These are phyloP conservation scores for Neltuma alba DNA, from an alignment of 306 rosid species.

Conservation along the genomic window DNA sequence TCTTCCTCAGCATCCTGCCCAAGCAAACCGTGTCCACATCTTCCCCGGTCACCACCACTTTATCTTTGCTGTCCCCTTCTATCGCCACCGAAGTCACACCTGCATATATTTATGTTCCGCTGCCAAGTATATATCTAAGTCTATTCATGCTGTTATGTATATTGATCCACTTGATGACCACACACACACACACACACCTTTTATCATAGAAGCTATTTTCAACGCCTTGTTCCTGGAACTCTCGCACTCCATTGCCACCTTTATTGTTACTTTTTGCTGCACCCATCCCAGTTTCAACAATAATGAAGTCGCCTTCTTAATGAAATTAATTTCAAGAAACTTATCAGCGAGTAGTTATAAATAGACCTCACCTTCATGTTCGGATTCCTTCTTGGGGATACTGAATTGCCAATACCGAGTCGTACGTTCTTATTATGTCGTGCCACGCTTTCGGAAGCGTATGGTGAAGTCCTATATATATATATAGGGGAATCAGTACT, in stretches of 20 bases:
- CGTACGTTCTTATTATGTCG: background rate
- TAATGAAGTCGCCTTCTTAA: background rate
- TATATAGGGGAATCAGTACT: background rate
- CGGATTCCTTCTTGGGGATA: background rate
- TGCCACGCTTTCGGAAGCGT: background rate
- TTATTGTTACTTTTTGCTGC: constrained; percentile 12
- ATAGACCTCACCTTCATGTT: constrained; percentile 3
- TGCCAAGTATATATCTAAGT: too few species aligned
- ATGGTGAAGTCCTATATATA: background rate
- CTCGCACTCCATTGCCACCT: background rate
- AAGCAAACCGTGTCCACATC: constrained; percentile 19
- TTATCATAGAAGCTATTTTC: background rate
- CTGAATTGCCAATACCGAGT: background rate
- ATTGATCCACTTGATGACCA: background rate
- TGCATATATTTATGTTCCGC: too few species aligned
- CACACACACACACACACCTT: background rate
- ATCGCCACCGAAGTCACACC: constrained; percentile 15
- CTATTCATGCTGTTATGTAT: background rate
- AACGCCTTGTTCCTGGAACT: constrained; percentile 10
- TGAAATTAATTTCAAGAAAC: background rate
- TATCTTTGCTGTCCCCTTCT: background rate
- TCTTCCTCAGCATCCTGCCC: constrained; percentile 36
- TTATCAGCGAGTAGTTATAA: background rate
- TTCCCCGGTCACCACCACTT: constrained; percentile 4
- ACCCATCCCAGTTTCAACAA: background rate